Conservation (phyloP, 2,329 filamentous ascomycete species). For the Stagonosporopsis cucurbitacearum region DNA sequence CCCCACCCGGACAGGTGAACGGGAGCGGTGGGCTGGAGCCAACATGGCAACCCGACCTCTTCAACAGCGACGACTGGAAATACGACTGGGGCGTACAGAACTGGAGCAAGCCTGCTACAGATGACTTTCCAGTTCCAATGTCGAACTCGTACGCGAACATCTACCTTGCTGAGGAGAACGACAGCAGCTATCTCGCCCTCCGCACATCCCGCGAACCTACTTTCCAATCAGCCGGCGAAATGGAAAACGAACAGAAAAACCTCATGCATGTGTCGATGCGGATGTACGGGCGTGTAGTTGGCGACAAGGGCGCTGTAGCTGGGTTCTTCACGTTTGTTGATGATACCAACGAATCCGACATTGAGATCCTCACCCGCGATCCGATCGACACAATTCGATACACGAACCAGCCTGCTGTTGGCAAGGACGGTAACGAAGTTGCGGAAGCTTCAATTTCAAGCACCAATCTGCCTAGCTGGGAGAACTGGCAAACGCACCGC, state of each 20-base stretch:
- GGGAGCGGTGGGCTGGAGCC: constrained; percentile 27
- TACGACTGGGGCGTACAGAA: constrained; percentile 51
- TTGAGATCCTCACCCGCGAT: constrained; percentile 61
- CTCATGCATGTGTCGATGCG: constrained; percentile 58
- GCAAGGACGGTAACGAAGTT: constrained; percentile 54
- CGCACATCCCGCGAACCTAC: constrained; percentile 53
- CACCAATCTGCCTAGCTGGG: constrained; percentile 58
- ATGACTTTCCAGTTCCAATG: constrained; percentile 51
- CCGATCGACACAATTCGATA: constrained; percentile 56
- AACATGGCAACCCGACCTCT: constrained; percentile 48
- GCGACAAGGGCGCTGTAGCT: constrained; percentile 56
- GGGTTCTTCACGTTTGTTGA: constrained; percentile 64
- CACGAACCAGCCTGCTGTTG: constrained; percentile 66
- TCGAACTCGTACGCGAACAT: constrained; percentile 56
- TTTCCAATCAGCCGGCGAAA: constrained; percentile 57
- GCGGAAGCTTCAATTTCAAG: constrained; percentile 57
- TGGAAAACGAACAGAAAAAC: constrained; percentile 55
- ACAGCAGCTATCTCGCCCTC: constrained; percentile 55
- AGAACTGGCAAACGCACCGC: constrained; percentile 65
- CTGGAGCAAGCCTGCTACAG: constrained; percentile 52
- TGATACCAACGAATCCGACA: constrained; percentile 58
- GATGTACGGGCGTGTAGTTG: constrained; percentile 54
- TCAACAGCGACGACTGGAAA: constrained; percentile 47
- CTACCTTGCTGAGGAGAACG: constrained; percentile 50
- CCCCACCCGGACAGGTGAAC: constrained; percentile 35